Base-by-base conservation (phyloP, 495 filamentous ascomycete genomes). In the Neurospora tetraspora region DNA sequence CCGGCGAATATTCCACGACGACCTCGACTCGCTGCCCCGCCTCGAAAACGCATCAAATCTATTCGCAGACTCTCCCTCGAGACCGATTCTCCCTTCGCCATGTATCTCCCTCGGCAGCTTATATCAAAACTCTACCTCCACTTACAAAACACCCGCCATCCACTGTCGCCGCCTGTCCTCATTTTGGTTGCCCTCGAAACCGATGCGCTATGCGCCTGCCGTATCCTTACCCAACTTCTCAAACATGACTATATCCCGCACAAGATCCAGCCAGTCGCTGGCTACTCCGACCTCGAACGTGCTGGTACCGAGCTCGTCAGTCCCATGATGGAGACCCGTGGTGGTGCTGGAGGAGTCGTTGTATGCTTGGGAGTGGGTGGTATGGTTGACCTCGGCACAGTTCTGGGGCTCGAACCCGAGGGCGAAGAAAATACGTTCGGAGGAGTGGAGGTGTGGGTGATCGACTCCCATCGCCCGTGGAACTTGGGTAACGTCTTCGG, bases 171-270 rank as follows among this genome's bases (percentile, higher is more conserved):
- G 45, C 93, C 93, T 5, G 92, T 98, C 74, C 87, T 98, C n/a
- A 89, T 99, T 71, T 90, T 99, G 69, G 94, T 93, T 73, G 92
- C 94, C 39, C 91, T 98, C 78, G 96, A 97, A 80, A 93, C 95
- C 65, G 96, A 99, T 85, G 92, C 95, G 70, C 89, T 99, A 42
- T 98, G 96, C 83, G 96, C 94, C 70, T 94, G 93, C 77, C 94
- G 94, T 70, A 98, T 99, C 71, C 88, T 99, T 18, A 96, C 96
- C 2, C 87, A 90, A 16, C 87, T 98, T 20, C 86, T 99, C 69
- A 97, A 95, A 84, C 91, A 93, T 85, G 96, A 99, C 85, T 98
- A 95, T 79, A 96, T 99, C 75, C 91, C 91, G n/a, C 95, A 98
- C 83, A 98, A 97, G 85, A 97, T 98, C 73, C 93, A 97, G 76